These are phyloP conservation scores for Gremmenia infestans DNA, from an alignment of 2,329 filamentous ascomycete genomes.

Conservation along the genomic window DNA sequence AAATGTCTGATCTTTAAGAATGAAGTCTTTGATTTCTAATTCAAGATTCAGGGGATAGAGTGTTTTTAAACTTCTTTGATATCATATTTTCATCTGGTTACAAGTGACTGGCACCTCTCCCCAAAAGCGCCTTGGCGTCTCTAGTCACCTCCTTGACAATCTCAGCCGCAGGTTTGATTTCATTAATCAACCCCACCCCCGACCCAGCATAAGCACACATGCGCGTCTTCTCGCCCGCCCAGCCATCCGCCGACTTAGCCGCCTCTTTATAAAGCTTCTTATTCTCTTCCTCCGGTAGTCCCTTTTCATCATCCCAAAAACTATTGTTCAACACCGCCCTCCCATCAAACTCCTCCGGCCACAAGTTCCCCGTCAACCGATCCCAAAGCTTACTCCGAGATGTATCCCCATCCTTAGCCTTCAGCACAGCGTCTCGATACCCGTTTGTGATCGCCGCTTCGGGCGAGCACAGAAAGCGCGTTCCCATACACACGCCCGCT, in stretches of 20 bases:
- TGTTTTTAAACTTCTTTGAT: background rate
- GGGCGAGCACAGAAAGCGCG: slow-evolving; percentile 41
- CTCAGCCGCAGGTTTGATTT: slow-evolving; percentile 43
- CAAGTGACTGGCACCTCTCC: background rate
- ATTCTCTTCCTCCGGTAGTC: slow-evolving; percentile 37
- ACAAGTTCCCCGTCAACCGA: slow-evolving; percentile 43
- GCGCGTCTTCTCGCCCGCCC: slow-evolving; percentile 48
- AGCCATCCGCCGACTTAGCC: slow-evolving; percentile 43
- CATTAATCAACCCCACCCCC: slow-evolving; percentile 52
- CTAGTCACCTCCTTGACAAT: slow-evolving; percentile 43
- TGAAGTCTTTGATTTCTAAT: background rate
- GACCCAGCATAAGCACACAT: slow-evolving; percentile 60
- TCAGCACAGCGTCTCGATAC: slow-evolving; percentile 42
- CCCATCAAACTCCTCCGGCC: slow-evolving; percentile 53
- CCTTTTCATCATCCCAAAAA: slow-evolving; percentile 37
- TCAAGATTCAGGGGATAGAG: background rate
- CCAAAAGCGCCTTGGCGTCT: background rate
- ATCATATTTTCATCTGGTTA: background rate
- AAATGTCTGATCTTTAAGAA: no score
- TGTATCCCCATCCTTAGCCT: slow-evolving; percentile 45
- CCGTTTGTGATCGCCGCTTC: slow-evolving; percentile 44
- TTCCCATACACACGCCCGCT: slow-evolving; percentile 44
- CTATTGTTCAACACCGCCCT: slow-evolving; percentile 54
- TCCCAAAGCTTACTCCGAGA: slow-evolving; percentile 48
- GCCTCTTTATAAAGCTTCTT: slow-evolving; percentile 39